Conservation (phyloP, 148 eudicot genomes). For the Tetragonia tetragonoides region DNA sequence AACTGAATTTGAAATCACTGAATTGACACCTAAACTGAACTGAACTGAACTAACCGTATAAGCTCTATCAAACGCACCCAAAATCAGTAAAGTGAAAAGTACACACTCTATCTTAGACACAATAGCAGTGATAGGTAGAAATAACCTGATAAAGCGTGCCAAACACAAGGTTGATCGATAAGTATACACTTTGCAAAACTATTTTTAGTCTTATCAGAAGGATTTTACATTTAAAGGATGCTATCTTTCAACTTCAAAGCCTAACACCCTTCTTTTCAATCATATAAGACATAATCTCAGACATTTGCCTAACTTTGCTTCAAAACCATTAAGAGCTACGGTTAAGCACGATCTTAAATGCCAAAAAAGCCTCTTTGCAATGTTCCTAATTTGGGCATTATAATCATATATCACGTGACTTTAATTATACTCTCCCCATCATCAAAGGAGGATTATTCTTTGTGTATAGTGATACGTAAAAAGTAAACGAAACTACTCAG, state of each 20-base stretch:
- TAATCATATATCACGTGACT: constrained; percentile 15
- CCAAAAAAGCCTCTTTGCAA: constrained; percentile 20
- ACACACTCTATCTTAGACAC: neutral
- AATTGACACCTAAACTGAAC: no score
- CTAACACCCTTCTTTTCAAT: neutral
- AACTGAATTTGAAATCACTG: no score
- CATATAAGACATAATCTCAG: neutral
- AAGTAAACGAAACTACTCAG: neutral
- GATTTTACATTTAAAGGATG: constrained; percentile 1
- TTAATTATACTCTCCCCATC: neutral
- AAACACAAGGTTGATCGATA: constrained; percentile 18
- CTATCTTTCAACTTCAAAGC: constrained; percentile 12
- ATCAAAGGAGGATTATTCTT: neutral
- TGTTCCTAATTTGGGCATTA: constrained; percentile 21
- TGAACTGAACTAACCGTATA: no score
- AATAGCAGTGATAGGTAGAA: neutral
- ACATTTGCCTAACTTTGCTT: constrained; percentile 27
- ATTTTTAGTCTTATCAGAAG: neutral
- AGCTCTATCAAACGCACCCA: no score
- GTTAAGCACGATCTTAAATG: constrained; percentile 24
- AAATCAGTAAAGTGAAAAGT: no score
- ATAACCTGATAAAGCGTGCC: neutral
- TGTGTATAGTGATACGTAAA: neutral
- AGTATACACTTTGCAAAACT: neutral
- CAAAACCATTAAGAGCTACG: neutral